Base-by-base conservation (phyloP, 139 green algal species). In the Chlamydomonas sp. region DNA sequence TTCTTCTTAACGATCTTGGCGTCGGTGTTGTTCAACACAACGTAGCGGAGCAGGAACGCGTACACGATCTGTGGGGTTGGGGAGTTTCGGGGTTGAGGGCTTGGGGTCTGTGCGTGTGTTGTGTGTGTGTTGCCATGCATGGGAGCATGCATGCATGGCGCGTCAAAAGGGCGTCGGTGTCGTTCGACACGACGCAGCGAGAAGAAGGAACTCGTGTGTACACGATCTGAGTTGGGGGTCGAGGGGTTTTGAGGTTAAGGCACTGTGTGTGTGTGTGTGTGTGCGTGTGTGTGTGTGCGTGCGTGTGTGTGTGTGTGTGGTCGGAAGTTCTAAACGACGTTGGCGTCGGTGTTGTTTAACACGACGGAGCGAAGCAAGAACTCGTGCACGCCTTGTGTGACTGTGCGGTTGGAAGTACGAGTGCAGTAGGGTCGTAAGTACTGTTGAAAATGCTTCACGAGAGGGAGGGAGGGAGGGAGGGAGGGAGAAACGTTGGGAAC, bases 201-300 rank as follows among this genome's bases (percentile, higher is more conserved):
- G n/a, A 78, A 99, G 84, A 67, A 99, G 82, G 77, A 99, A 97
- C 89, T 99, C 95, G 76, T 99, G n/a, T n/a, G 98, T 33, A 98
- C 91, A 72, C 96, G 94, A 83, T 97, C 87, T 34, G 26, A n/a
- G n/a, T 54, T 13, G 43, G 43, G 13, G 13, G 43, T 54, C 43
- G 13, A 30, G 43, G 24, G 4, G 3, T 3, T 71, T n/a, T n/a
- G n/a, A n/a, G n/a, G n/a, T n/a, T n/a, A n/a, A n/a, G n/a, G n/a
- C n/a, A n/a, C n/a, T n/a, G n/a, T n/a, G n/a, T n/a, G n/a, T n/a
- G n/a, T n/a, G n/a, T n/a, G n/a, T n/a, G n/a, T n/a, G n/a, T n/a
- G n/a, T n/a, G n/a, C n/a, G n/a, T 16, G 20, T 8, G n/a, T n/a
- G 24, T 49, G 92, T 82, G n/a, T n/a, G n/a, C n/a, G n/a, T n/a